Base-by-base conservation (phyloP, 2,329 filamentous ascomycete species). In the Aaosphaeria pasadenensis region DNA sequence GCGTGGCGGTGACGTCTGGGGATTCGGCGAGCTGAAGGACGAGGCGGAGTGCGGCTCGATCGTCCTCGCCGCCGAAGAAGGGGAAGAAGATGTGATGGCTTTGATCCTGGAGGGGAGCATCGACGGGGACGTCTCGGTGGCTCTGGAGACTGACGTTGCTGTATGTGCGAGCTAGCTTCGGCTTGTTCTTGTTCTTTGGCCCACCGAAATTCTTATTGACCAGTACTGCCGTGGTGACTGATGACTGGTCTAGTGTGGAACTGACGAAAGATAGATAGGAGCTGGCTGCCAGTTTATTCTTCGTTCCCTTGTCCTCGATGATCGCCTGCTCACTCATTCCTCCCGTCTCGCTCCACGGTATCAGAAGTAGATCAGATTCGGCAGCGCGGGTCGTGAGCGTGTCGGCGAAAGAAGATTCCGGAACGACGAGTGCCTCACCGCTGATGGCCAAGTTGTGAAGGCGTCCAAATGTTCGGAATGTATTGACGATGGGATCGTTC, bases 281-380 rank as follows among this genome's bases (percentile, higher is more conserved):
- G 2, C 78, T 78, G 30, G 79, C 81, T 3, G 75, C 75, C 50
- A 89, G 86, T 35, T 83, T 82, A 54, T 80, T 75, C 50, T 74
- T 74, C 2, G 73, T 71, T n/a, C 74, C 80, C 45, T 85, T 75
- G 46, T 70, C 55, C 53, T 68, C 58, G 55, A 70, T 71, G 4
- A 73, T 64, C 60, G 77, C 68, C 63, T 84, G 80, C 52, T 95
- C 89, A 9, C 79, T 80, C 53, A 91, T 78, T 52, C 81, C 82
- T 7, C 89, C 89, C 0, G 84, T 85, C 57, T 94, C 88, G 57
- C 87, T 91, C 91, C 91, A 96, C 0, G 91, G 91, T 6, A 96
- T 79, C 5, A 96, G 77, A 7, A 94, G 77, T 11, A 87, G 81
- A 49, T 90, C 83, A 5, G 81, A 78, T 0, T 87, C 53, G 13